Base-by-base conservation (phyloP, 345 rosid genomes). In the Theobroma cacao region DNA sequence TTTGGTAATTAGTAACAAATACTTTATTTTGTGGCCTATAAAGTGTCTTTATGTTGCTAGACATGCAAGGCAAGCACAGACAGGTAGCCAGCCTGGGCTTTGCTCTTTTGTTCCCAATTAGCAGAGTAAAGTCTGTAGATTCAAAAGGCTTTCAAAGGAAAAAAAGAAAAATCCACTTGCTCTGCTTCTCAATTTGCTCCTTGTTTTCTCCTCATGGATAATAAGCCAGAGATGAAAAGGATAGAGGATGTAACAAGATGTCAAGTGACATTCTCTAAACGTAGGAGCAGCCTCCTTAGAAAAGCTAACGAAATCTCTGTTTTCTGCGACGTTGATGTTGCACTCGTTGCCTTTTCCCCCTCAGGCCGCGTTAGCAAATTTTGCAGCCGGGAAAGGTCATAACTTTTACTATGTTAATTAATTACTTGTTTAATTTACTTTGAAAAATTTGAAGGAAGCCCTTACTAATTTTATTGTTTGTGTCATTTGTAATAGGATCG, bases 291-390 rank as follows among this genome's bases (percentile, higher is more conserved):
- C n/a, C 28, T 74, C 1, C 0, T 59, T 3, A 41, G 24, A 41
- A 74, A 41, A 59, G 68, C 67, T 5, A 15, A 41, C 1, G 68
- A 74, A 59, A 59, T 74, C 11, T 41, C 77, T 2, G 6, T 58
- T 24, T 59, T 26, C 17, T 74, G 68, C 28, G 26, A 59, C 67
- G 68, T 41, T 15, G 77, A 74, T 26, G 38, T 74, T 40, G 77
- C 67, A 2, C 26, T 74, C 22, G 53, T 41, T n/a, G 38, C 68
- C 24, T 59, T 59, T 28, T 56, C 52, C 0, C 67, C 56, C 5
- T 6, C 38, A 0, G 67, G 38, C 14, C 53, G 26, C 8, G 3
- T 40, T 9, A 7, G 55, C 36, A 41, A 40, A 26, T 59, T 74
- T 41, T 36, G 62, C 40, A 59, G 15, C 55, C 24, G 22, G 38